phyloP scores from a whole-genome alignment of 805 yeast genomes.

The Metahyphopichia silvanorum region DNA sequence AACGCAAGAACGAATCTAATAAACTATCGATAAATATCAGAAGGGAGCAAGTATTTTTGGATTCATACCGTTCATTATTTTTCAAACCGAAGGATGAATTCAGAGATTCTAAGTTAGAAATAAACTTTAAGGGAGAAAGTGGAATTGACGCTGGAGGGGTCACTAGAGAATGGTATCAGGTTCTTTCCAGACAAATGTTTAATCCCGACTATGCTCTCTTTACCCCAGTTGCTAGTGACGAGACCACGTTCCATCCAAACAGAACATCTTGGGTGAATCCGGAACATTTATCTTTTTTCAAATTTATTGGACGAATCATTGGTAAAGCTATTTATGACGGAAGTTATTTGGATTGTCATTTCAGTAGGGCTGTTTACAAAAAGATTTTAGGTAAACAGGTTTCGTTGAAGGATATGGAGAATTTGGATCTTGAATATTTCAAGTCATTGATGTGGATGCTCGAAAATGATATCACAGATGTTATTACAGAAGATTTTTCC shows the following conservation, averaged over 20 bases:
- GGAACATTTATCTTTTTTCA: conserved; percentile 88
- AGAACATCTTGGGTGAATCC: conserved; percentile 90
- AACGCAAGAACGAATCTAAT: conserved; percentile 38
- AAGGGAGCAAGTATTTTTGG: conserved; percentile 88
- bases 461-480: conserved; percentile 94
- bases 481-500: conserved; percentile 90
- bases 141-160: conserved; percentile 99
- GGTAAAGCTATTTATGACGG: conserved; percentile 92
- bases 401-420: conserved; percentile 89
- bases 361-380: conserved; percentile 92
- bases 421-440: conserved; percentile 86
- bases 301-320: conserved; percentile 88
- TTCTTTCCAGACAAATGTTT: conserved; percentile 89
- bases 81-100: conserved; percentile 75
- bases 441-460: conserved; percentile 94
- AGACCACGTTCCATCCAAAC: conserved; percentile 93
- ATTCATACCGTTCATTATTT: conserved; percentile 79
- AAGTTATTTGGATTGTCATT: conserved; percentile 87
- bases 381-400: conserved; percentile 75
- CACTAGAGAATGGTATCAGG: conserved; percentile 97
- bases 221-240: conserved; percentile 86
- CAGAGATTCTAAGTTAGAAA: conserved; percentile 67
- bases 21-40: conserved; percentile 67
- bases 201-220: conserved; percentile 93
- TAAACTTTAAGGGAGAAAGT: conserved; percentile 86